Conservation (phyloP, 805 yeast genomes). For the Scheffersomyces amazonensis region DNA sequence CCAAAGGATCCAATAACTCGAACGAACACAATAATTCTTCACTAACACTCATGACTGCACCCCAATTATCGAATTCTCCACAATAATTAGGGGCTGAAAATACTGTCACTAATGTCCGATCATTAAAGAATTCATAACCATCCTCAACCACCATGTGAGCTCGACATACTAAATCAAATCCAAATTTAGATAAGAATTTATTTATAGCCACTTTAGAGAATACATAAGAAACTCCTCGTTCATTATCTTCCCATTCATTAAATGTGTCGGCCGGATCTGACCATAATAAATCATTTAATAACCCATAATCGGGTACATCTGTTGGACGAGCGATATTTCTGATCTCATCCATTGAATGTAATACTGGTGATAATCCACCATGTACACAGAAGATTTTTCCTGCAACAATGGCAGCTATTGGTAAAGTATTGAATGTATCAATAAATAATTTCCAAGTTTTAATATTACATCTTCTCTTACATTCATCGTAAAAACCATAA, state of each 20-base stretch:
- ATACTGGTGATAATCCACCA: constrained; percentile 78
- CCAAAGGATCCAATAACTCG: constrained; percentile 91
- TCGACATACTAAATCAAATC: constrained; percentile 77
- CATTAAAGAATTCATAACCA: constrained; percentile 81
- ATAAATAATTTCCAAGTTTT: constrained; percentile 93
- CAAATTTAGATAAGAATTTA: constrained; percentile 69
- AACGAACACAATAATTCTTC: constrained; percentile 91
- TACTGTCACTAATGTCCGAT: constrained; percentile 71
- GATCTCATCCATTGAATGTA: constrained; percentile 72
- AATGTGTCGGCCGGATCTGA: constrained; percentile 81
- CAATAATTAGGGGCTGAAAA: constrained; percentile 84
- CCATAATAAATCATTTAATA: constrained; percentile 77
- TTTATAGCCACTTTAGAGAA: constrained; percentile 77
- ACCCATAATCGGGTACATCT: constrained; percentile 81
- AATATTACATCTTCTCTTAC: constrained; percentile 88
- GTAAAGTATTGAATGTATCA: constrained; percentile 93
- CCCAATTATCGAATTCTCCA: constrained; percentile 79
- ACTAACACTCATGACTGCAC: constrained; percentile 95
- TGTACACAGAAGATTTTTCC: constrained; percentile 92
- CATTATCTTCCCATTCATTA: constrained; percentile 87
- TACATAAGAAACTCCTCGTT: constrained; percentile 80
- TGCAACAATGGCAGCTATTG: constrained; percentile 93
- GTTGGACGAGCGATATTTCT: constrained; percentile 76
- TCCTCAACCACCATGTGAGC: constrained; percentile 92
- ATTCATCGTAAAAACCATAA: constrained; percentile 97